Evolutionary conservation across 2,329 filamentous ascomycete species (phyloP).

Genomic region (Fusarium sp.): DNA sequence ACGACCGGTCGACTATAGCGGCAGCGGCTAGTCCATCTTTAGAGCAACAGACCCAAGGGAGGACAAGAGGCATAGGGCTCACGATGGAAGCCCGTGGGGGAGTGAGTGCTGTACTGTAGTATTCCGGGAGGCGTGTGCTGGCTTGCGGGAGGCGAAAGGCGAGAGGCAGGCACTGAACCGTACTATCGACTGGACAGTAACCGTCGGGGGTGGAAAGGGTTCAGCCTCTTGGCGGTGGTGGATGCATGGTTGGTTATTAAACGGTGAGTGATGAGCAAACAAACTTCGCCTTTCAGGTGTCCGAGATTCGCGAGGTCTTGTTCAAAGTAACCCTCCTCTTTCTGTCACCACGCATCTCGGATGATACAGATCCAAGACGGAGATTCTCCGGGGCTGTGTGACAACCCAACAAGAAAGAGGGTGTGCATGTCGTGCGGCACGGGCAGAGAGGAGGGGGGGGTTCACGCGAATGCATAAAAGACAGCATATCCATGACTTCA

Average conservation of each 20-base stretch:
- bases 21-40: conserved; percentile 31
- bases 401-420: not conserved
- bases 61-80: conserved; percentile 16
- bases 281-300: not conserved
- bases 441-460: conserved; percentile 5
- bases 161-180: conserved; percentile 1
- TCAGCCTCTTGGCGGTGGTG: not conserved
- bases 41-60: conserved; percentile 30
- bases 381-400: conserved; percentile 28
- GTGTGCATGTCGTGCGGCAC: conserved; percentile 24
- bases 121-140: not conserved
- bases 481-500: conserved; percentile 29
- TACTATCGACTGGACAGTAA: not conserved
- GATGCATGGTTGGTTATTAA: not conserved
- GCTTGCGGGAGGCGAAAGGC: not conserved
- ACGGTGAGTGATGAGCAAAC: conserved; percentile 5
- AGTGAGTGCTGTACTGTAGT: not conserved
- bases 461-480: conserved; percentile 19
- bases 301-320: not conserved
- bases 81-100: not conserved
- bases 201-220: not conserved
- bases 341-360: not conserved
- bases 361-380: conserved; percentile 18
- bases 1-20: conserved; percentile 31
- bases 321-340: not conserved